Base-by-base conservation (phyloP, 2,329 filamentous ascomycete species). In the Aspergillus hortae region DNA sequence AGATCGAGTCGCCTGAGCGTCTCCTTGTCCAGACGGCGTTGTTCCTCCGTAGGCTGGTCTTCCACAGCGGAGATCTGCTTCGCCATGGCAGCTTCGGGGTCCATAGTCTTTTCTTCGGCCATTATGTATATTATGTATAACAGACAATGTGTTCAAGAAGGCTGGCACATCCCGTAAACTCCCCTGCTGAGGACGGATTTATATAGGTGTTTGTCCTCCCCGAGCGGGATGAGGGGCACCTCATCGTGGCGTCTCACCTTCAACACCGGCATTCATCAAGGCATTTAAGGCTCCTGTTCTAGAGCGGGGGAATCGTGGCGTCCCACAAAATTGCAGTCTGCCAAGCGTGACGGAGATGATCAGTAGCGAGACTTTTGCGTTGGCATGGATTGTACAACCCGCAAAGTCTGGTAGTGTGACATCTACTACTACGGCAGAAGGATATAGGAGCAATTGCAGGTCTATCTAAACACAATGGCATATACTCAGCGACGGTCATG, bases 1-100 rank as follows among this genome's bases (percentile, higher is more conserved):
- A 56, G 7, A 21, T 57, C 53, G 10, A 57, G 48, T 19, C 53
- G 40, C 1, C 27, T 38, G 19, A 57, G 48, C 2, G 55, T 57
- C 38, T 55, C 17, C 10, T 48, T 40, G 23, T 57, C 53, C 19
- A 57, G 42, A 23, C 44, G 42, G 25, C 35, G 42, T 48, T 56
- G 49, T 30, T 45, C 51, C 17, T 41, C 54, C n/a, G 52, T 51
- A n/a, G 36, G 40, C 40, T 42, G 40, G 17, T 15, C 40, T 10
- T 7, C 40, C 17, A 52, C 53, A 11, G 40, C 36, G 11, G 51
- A 52, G 30, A 55, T 23, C 12, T 52, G 49, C 21, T 52, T 51
- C 9, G 42, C 46, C 30, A 52, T 49, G 7, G 40, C 35, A 14
- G 49, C n/a, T 14, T 55, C 53, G 5, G 10, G 27, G 36, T 51